Conservation (phyloP, 1,284 basidiomycete genomes). For the Moniliella sp. region DNA sequence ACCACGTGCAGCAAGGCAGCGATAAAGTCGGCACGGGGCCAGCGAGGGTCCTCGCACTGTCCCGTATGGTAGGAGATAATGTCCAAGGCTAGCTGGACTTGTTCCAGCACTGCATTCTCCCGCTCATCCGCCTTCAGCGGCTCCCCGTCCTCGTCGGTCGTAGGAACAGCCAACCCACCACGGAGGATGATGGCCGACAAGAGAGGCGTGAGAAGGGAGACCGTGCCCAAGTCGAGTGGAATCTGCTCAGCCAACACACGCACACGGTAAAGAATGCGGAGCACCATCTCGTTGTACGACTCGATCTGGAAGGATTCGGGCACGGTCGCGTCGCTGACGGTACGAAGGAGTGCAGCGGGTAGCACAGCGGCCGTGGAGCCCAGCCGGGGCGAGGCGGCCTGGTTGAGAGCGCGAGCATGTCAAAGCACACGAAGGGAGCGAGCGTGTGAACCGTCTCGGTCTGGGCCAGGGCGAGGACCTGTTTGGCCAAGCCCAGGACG, state of each 20-base stretch:
- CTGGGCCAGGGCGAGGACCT: slow-evolving; percentile 6
- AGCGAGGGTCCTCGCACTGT: slow-evolving; percentile 45
- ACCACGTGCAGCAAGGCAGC: slow-evolving; percentile 55
- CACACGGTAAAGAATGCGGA: slow-evolving; percentile 68
- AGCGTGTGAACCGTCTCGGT: background rate
- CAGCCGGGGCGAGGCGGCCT: background rate
- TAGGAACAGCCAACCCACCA: slow-evolving; percentile 46
- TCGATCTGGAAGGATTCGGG: slow-evolving; percentile 17
- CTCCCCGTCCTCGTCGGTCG: slow-evolving; percentile 45
- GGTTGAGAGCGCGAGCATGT: background rate
- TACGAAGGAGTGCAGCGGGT: slow-evolving; percentile 14
- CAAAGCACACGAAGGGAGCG: background rate
- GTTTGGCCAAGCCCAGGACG: slow-evolving; percentile 11
- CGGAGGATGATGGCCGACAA: slow-evolving; percentile 48
- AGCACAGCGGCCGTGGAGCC: background rate
- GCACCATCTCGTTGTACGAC: slow-evolving; percentile 43
- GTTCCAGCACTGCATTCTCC: slow-evolving; percentile 66
- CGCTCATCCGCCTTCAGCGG: too few relatives aligned
- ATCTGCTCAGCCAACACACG: slow-evolving; percentile 59
- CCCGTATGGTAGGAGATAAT: slow-evolving; percentile 65
- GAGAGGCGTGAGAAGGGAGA: slow-evolving; percentile 59
- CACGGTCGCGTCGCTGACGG: slow-evolving; percentile 15
- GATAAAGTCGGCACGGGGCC: slow-evolving; percentile 38
- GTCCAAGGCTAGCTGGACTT: slow-evolving; percentile 61
- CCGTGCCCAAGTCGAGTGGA: slow-evolving; percentile 64